These are phyloP conservation scores for Echinochloa phyllopogon DNA, from an alignment of 176 grass and related monocot species.

Conservation along the genomic window DNA sequence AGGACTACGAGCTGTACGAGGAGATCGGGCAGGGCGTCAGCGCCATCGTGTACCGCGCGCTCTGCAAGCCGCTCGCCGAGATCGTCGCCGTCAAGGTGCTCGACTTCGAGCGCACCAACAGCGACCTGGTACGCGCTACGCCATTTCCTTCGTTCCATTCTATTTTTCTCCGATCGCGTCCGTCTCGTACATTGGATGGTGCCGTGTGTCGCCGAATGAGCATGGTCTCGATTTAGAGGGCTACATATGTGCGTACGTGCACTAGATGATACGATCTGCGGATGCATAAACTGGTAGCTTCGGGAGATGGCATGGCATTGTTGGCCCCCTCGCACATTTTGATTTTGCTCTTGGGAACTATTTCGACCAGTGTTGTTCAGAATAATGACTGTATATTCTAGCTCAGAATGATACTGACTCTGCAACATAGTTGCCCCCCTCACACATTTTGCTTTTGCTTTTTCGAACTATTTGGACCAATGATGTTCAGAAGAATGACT, in stretches of 20 bases:
- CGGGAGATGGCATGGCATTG: neutral
- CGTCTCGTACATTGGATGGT: neutral
- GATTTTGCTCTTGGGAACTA: neutral
- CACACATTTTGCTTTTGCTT: neutral
- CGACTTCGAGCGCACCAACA: conserved; percentile 91
- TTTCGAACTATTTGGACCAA: neutral
- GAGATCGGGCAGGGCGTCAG: conserved; percentile 88
- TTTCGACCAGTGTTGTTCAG: neutral
- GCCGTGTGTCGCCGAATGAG: neutral
- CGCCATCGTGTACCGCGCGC: conserved; percentile 81
- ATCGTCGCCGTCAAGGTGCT: conserved; percentile 91
- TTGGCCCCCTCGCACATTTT: neutral
- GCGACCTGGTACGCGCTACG: conserved; percentile 65
- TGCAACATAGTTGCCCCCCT: neutral
- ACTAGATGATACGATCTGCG: neutral
- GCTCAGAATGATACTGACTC: no score
- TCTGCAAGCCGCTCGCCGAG: conserved; percentile 68
- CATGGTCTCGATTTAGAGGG: neutral
- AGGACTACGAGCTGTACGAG: conserved; percentile 92
- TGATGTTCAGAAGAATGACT: neutral
- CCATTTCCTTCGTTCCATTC: neutral
- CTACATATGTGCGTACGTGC: neutral
- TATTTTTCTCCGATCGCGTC: neutral
- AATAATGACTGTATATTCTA: neutral
- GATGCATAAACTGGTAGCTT: neutral